A percentile compares a stretch with the other conserved stretches of the same genome.
These are phyloP conservation scores for Ogataea saltuana DNA, from an alignment of 805 yeast genomes.

Conservation along the genomic window DNA sequence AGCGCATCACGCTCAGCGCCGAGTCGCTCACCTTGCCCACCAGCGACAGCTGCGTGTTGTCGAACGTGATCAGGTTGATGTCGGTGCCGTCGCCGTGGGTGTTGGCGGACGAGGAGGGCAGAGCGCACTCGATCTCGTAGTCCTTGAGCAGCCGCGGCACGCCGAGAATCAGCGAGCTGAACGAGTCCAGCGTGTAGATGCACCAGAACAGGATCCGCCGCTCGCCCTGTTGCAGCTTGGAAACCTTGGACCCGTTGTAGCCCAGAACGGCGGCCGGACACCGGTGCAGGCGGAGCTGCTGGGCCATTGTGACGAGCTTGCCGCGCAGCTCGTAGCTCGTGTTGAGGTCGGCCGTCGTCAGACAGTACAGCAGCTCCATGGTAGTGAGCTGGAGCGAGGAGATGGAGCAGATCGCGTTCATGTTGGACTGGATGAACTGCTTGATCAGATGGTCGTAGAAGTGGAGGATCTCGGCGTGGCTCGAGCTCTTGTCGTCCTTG, in stretches of 20 bases:
- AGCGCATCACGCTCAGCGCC: conserved; percentile 66
- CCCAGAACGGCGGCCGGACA: conserved; percentile 82
- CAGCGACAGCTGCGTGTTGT: conserved; percentile 57
- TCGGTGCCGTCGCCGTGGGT: conserved; percentile 43
- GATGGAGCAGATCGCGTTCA: conserved; percentile 60
- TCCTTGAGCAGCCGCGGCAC: conserved; percentile 80
- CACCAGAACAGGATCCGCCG: conserved; percentile 86
- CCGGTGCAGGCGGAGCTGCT: conserved; percentile 79
- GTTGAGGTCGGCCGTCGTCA: conserved; percentile 70
- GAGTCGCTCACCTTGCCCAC: conserved; percentile 70
- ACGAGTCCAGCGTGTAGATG: conserved; percentile 72
- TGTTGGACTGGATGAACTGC: conserved; percentile 61
- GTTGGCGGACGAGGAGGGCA: conserved; percentile 52
- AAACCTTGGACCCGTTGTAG: conserved; percentile 62
- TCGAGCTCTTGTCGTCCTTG: conserved; percentile 14
- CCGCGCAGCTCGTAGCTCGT: conserved; percentile 78
- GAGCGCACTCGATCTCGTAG: conserved; percentile 81
- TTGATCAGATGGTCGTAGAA: conserved; percentile 63
- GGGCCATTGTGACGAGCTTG: conserved; percentile 76
- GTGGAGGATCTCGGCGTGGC: conserved; percentile 39
- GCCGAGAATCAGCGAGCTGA: conserved; percentile 74
- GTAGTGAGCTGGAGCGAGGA: conserved; percentile 70
- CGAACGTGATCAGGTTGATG: conserved; percentile 58
- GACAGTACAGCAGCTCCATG: conserved; percentile 67
- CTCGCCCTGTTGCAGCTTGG: conserved; percentile 75